A percentile compares a stretch with the other conserved stretches of the same genome.
Conservation (phyloP, 768 basidiomycete species). For the Nidula microcarpa region DNA sequence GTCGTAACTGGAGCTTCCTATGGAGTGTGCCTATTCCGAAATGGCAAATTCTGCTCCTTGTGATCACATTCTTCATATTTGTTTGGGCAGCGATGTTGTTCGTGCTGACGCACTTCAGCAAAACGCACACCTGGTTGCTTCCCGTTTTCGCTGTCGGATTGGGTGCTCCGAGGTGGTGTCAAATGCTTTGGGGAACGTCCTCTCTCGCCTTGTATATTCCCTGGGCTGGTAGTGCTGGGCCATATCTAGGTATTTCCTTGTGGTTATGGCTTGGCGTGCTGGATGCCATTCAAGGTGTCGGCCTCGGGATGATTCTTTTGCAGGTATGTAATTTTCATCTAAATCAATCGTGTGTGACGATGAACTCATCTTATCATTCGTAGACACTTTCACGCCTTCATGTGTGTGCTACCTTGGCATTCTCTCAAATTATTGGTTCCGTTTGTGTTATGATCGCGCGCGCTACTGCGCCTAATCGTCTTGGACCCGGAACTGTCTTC, state of each 20-base stretch:
- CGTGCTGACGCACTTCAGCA: conserved; percentile 81
- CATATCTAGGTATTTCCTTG: conserved; percentile 84
- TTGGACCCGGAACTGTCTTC: conserved; percentile 89
- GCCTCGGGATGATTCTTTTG: conserved; percentile 86
- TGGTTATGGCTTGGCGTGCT: conserved; percentile 97
- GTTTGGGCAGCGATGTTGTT: conserved; percentile 78
- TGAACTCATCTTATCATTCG: conserved; percentile 11
- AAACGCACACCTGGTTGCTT: conserved; percentile 92
- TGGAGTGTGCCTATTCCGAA: conserved; percentile 83
- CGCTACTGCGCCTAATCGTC: conserved; percentile 83
- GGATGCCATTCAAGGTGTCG: conserved; percentile 92
- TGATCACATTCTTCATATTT: conserved; percentile 81
- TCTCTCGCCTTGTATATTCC: conserved; percentile 91
- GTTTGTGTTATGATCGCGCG: conserved; percentile 91
- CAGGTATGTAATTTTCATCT: conserved; percentile 43
- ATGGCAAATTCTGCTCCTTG: conserved; percentile 79
- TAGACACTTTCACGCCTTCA: conserved; percentile 88
- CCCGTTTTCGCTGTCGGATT: conserved; percentile 95
- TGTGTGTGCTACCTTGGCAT: conserved; percentile 89
- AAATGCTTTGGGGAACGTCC: conserved; percentile 94
- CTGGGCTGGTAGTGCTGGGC: conserved; percentile 84
- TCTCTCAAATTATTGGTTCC: conserved; percentile 87
- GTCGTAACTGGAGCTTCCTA: conserved; percentile 93
- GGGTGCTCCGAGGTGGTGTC: conserved; percentile 94
- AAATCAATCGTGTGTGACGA: conserved; percentile 5